A percentile compares a stretch with the other conserved stretches of the same genome.
These are phyloP conservation scores for Laguncularia racemosa DNA, from an alignment of 345 rosid species.

Conservation along the genomic window DNA sequence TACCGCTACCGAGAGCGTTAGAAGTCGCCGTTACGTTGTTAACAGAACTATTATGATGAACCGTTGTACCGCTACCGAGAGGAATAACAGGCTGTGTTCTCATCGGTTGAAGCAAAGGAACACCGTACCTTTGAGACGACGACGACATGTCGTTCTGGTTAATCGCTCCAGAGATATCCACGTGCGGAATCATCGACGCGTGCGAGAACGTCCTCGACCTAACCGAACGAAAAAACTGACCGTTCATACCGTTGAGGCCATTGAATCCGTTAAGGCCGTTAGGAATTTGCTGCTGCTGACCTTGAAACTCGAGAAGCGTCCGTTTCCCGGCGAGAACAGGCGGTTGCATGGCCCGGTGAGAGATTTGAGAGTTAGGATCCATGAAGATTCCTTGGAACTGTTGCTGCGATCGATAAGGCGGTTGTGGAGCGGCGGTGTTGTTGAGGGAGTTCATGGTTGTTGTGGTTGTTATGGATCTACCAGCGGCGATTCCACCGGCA, in stretches of 20 bases:
- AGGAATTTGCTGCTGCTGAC: constrained; percentile 24
- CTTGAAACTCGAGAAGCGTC: constrained; percentile 59
- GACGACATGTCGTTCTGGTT: constrained; percentile 12
- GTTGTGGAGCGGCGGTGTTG: constrained; percentile 20
- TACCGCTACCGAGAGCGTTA: constrained; percentile 3
- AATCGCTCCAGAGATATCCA: constrained; percentile 29
- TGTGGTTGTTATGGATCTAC: constrained; percentile 7
- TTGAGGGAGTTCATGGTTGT: constrained; percentile 20
- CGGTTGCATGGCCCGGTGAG: constrained; percentile 26
- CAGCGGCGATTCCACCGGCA: constrained; percentile 44
- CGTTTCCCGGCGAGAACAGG: constrained; percentile 52
- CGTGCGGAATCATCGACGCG: constrained; percentile 34
- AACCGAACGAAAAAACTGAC: constrained; percentile 60
- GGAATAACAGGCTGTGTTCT: constrained; percentile 13
- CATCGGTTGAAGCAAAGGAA: constrained; percentile 53
- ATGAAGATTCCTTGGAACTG: constrained; percentile 57
- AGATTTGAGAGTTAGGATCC: constrained; percentile 50
- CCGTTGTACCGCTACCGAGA: constrained; percentile 4
- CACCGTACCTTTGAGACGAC: constrained; percentile 38
- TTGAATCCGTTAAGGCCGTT: constrained; percentile 14
- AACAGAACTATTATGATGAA: neutral
- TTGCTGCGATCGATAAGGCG: constrained; percentile 38
- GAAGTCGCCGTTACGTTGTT: too few species aligned
- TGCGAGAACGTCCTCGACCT: constrained; percentile 52
- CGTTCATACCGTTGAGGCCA: constrained; percentile 11